Conservation (phyloP, 1,139 yeast species). For the Saccharomyces hybrid region DNA sequence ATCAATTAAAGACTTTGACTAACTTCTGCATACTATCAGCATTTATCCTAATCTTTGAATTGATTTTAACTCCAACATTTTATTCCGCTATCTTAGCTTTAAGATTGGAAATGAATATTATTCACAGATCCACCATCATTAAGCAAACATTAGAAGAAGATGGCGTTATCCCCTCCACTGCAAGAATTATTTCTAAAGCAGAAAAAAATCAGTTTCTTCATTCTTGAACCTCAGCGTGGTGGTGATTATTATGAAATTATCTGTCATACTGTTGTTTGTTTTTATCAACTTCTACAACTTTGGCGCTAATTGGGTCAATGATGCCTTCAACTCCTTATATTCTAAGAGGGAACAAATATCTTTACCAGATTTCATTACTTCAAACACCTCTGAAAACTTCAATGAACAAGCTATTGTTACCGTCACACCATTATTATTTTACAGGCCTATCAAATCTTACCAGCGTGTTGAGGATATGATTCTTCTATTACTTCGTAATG, state of each 20-base stretch:
- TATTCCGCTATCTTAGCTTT: constrained; percentile 79
- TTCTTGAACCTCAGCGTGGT: constrained; percentile 34
- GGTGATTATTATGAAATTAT: constrained; percentile 55
- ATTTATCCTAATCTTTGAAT: constrained; percentile 65
- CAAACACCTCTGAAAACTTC: constrained; percentile 11
- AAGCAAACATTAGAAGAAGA: constrained; percentile 88
- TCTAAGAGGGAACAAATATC: constrained; percentile 19
- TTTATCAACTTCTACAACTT: constrained; percentile 67
- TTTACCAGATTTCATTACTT: constrained; percentile 22
- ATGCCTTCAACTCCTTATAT: constrained; percentile 36
- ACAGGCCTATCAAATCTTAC: constrained; percentile 58
- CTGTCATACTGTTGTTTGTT: constrained; percentile 60
- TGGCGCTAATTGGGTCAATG: constrained; percentile 66
- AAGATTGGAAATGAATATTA: constrained; percentile 83
- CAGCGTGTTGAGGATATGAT: constrained; percentile 62
- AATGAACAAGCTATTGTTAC: constrained; percentile 47
- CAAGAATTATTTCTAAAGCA: constrained; percentile 56
- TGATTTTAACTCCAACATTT: constrained; percentile 71
- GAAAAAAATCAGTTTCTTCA: constrained; percentile 27
- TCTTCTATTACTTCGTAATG: constrained; percentile 43
- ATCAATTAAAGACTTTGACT: constrained; percentile 63
- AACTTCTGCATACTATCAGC: constrained; percentile 79
- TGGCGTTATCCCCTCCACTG: constrained; percentile 73
- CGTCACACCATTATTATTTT: constrained; percentile 56
- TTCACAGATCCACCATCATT: constrained; percentile 75